Evolutionary conservation across 805 yeast genomes (phyloP).

Genomic region (Yarrowia sp.): DNA sequence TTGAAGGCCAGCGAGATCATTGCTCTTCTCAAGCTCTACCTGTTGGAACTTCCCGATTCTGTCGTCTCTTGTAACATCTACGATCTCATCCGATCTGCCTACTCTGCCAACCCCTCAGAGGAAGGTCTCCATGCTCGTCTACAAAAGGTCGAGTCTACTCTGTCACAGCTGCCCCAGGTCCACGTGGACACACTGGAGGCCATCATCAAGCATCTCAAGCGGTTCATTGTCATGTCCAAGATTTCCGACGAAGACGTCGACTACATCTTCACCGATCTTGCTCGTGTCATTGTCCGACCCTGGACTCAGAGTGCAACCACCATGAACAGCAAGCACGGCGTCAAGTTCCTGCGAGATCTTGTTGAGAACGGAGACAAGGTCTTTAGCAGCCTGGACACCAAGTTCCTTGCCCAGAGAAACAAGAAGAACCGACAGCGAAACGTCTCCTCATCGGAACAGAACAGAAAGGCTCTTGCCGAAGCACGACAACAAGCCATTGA

Average conservation of each 20-base stretch:
- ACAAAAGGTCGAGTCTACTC: slow-evolving; percentile 41
- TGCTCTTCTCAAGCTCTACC: slow-evolving; percentile 66
- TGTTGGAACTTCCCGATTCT: slow-evolving; percentile 79
- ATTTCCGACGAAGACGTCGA: slow-evolving; percentile 26
- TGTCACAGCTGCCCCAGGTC: slow-evolving; percentile 44
- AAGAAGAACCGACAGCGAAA: slow-evolving; percentile 42
- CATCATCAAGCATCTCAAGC: slow-evolving; percentile 43
- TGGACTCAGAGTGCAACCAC: slow-evolving; percentile 46
- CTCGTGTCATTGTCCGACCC: slow-evolving; percentile 45
- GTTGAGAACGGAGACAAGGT: slow-evolving; percentile 43
- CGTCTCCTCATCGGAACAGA: slow-evolving; percentile 43
- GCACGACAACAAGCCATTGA: slow-evolving; percentile 44
- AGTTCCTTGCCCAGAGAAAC: slow-evolving; percentile 31
- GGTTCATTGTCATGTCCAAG: slow-evolving; percentile 13
- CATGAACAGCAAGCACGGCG: slow-evolving; percentile 48
- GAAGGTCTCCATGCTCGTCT: background rate
- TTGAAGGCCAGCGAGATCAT: slow-evolving; percentile 57
- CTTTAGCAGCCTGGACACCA: slow-evolving; percentile 43
- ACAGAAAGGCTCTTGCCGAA: slow-evolving; percentile 43
- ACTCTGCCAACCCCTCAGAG: slow-evolving; percentile 47
- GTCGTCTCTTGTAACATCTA: slow-evolving; percentile 67
- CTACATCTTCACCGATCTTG: slow-evolving; percentile 2
- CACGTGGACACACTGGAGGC: slow-evolving; percentile 42
- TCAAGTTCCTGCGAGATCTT: slow-evolving; percentile 44
- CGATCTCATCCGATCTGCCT: slow-evolving; percentile 68